phyloP scores from a whole-genome alignment of 768 basidiomycete species.

The Russula foetens region DNA sequence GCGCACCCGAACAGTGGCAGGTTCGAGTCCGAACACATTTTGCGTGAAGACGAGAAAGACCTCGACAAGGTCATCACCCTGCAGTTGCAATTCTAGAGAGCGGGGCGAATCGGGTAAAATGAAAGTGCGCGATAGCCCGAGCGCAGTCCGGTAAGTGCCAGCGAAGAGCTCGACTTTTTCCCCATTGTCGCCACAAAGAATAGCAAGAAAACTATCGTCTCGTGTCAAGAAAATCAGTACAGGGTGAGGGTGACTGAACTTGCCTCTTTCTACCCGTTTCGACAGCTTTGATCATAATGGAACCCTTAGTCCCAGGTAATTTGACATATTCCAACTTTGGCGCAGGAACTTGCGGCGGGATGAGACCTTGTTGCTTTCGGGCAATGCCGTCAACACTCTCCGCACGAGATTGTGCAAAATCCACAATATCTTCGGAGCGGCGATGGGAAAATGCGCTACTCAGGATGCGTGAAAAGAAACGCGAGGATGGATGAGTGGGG shows the following conservation, averaged over 20 bases:
- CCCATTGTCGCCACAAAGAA: slow-evolving; percentile 85
- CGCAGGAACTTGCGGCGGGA: slow-evolving; percentile 49
- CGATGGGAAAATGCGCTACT: slow-evolving; percentile 53
- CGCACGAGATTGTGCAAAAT: slow-evolving; percentile 27
- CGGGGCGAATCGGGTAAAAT: slow-evolving; percentile 87
- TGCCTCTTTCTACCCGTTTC: slow-evolving; percentile 88
- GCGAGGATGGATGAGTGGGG: slow-evolving; percentile 37
- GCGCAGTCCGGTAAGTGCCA: slow-evolving; percentile 82
- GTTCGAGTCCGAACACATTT: slow-evolving; percentile 88
- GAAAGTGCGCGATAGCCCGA: slow-evolving; percentile 86
- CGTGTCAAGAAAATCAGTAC: not conserved
- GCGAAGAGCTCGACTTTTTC: slow-evolving; percentile 94
- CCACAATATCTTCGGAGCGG: slow-evolving; percentile 48
- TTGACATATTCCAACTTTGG: slow-evolving; percentile 90
- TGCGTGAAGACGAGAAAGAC: slow-evolving; percentile 87
- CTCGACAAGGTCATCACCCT: slow-evolving; percentile 89
- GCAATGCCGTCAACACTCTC: slow-evolving; percentile 35
- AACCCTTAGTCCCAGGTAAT: slow-evolving; percentile 83
- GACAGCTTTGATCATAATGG: slow-evolving; percentile 75
- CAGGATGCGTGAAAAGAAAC: slow-evolving; percentile 66
- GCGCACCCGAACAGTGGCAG: slow-evolving; percentile 88
- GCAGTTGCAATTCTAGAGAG: slow-evolving; percentile 78
- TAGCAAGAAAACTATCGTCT: slow-evolving; percentile 69
- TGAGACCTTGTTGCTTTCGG: slow-evolving; percentile 27
- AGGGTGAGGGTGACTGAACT: not conserved